Evolutionary conservation across 2,329 filamentous ascomycete species (phyloP).

Genomic region (Pseudocercospora pini-densiflorae): DNA sequence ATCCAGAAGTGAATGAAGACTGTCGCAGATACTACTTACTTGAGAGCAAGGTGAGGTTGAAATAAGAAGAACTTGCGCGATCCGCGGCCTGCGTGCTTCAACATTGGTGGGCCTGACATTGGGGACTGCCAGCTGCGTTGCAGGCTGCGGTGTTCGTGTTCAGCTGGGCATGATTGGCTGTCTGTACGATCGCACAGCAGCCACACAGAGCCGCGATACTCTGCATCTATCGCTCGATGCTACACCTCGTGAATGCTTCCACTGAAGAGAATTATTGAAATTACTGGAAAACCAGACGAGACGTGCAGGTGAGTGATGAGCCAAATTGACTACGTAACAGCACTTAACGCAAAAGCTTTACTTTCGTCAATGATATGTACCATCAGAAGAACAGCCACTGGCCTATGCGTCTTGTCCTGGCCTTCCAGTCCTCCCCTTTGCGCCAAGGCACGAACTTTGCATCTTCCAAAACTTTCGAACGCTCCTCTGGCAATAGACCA

Average conservation of each 20-base stretch:
- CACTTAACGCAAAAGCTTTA: neutral
- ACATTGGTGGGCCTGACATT: neutral
- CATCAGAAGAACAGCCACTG: conserved; percentile 27
- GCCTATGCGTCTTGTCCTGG: conserved; percentile 19
- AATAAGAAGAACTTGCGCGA: neutral
- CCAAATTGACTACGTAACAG: too few relatives aligned
- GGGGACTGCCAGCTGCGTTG: neutral
- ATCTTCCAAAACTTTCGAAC: conserved; percentile 23
- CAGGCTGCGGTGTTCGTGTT: neutral
- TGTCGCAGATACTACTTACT: neutral
- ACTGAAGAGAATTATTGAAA: too few relatives aligned
- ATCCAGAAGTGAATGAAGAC: neutral
- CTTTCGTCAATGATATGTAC: neutral
- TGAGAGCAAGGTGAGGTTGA: neutral
- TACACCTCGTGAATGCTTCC: neutral
- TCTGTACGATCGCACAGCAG: neutral
- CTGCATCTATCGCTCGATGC: neutral
- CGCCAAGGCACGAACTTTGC: conserved; percentile 20
- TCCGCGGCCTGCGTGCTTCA: neutral
- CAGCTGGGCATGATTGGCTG: neutral
- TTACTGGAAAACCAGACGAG: too few relatives aligned
- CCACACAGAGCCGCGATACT: neutral
- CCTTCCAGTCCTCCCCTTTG: conserved; percentile 22
- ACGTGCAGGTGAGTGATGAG: too few relatives aligned
- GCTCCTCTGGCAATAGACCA: conserved; percentile 24